Percentiles rank a stretch among this genome's conserved stretches.
Conservation (phyloP, 208 protist species). For the Blastocrithidia nonstop region DNA sequence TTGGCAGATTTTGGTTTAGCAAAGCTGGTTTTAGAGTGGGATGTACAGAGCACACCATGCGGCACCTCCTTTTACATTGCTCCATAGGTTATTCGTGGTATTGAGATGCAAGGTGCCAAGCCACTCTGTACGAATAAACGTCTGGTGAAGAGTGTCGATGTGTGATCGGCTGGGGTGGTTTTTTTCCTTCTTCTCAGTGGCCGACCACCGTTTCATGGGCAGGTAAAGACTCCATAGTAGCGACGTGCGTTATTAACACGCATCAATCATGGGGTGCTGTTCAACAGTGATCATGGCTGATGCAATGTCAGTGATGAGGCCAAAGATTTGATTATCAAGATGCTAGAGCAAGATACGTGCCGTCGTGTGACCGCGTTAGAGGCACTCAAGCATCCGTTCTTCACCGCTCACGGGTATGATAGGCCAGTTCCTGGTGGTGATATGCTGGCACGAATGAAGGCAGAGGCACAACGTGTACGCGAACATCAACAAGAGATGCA, state of each 20-base stretch:
- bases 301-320: constrained; percentile 48
- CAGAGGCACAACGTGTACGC: constrained; percentile 12
- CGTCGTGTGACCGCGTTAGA: constrained; percentile 50
- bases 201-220: constrained; percentile 69
- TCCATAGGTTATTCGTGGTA: constrained; percentile 75
- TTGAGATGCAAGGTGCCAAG: constrained; percentile 64
- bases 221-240: constrained; percentile 69
- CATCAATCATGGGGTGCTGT: constrained; percentile 76
- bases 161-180: constrained; percentile 79
- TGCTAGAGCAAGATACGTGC: constrained; percentile 59
- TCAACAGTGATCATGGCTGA: constrained; percentile 59
- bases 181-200: constrained; percentile 75
- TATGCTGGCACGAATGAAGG: constrained; percentile 7
- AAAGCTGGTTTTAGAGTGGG: constrained; percentile 75
- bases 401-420: constrained; percentile 38
- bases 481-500: constrained; percentile 6
- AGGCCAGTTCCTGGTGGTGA: constrained; percentile 14
- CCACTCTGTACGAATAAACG: constrained; percentile 63
- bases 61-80: constrained; percentile 86
- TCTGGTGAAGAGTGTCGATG: constrained; percentile 74
- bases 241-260: constrained; percentile 49
- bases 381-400: constrained; percentile 70
- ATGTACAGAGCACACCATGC: constrained; percentile 67
- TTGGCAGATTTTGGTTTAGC: constrained; percentile 81
- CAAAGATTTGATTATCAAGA: constrained; percentile 60